These are phyloP conservation scores for Anaeramoeba ignava DNA, from an alignment of 78 protist genomes.

Conservation along the genomic window DNA sequence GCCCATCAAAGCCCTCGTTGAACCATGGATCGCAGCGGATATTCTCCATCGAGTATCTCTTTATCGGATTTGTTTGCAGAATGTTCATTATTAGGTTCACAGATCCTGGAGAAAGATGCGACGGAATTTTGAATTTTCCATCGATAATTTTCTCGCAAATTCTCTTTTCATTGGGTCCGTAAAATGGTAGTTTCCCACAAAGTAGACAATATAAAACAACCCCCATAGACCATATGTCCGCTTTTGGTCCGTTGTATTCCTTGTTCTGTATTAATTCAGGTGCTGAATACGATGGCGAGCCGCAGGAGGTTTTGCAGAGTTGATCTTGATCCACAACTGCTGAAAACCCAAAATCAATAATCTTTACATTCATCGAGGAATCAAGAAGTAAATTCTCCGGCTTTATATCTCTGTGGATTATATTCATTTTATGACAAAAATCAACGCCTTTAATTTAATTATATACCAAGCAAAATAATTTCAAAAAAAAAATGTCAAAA, in stretches of 20 bases:
- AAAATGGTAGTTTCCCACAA: slow-evolving; percentile 41
- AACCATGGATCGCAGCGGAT: too few species aligned
- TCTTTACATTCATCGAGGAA: slow-evolving; percentile 39
- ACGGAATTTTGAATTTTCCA: slow-evolving; percentile 11
- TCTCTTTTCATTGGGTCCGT: slow-evolving; percentile 16
- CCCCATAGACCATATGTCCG: slow-evolving; percentile 80
- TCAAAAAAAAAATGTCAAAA: too few species aligned
- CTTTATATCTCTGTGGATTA: slow-evolving; percentile 20
- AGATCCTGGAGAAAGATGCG: slow-evolving; percentile 5
- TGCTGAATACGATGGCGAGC: slow-evolving; percentile 66
- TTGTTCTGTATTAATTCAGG: slow-evolving; percentile 59
- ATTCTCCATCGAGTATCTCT: too few species aligned
- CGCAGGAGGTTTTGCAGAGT: slow-evolving; percentile 68
- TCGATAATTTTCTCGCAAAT: slow-evolving; percentile 21
- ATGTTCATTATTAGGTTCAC: too few species aligned
- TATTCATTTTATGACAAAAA: too few species aligned
- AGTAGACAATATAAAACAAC: slow-evolving; percentile 49
- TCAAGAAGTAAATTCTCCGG: slow-evolving; percentile 80
- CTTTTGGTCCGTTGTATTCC: neutral
- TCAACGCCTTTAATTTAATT: too few species aligned
- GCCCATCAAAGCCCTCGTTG: too few species aligned
- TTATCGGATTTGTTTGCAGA: too few species aligned
- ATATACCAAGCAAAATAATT: too few species aligned
- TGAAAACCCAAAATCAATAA: slow-evolving; percentile 71
- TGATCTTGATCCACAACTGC: slow-evolving; percentile 45